A percentile compares a stretch with the other conserved stretches of the same genome.
phyloP scores from a whole-genome alignment of 257 asterid genomes.

The Jaltomata sinuosa region DNA sequence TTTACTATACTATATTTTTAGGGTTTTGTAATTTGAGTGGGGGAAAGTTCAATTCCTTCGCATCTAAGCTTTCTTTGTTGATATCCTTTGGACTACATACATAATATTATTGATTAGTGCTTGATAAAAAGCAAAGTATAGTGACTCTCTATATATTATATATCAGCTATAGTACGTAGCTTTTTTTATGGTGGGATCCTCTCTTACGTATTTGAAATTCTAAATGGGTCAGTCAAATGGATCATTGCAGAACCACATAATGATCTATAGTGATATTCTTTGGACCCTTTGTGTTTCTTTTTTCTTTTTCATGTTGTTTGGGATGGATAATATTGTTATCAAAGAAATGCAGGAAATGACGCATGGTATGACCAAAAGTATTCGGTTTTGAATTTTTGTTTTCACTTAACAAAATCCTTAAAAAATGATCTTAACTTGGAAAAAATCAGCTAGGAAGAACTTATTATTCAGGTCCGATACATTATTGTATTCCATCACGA shows the following conservation, averaged over 20 bases:
- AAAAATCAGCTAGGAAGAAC: too few relatives aligned
- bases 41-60: conserved; percentile 23
- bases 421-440: too few relatives aligned
- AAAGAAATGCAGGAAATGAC: not conserved
- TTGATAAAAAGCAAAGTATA: conserved; percentile 9
- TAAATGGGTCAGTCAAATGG: conserved; percentile 2
- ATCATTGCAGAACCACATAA: not conserved
- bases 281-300: not conserved
- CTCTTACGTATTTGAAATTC: conserved; percentile 5
- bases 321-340: not conserved
- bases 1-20: conserved; percentile 12
- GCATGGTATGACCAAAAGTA: not conserved
- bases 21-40: conserved; percentile 27
- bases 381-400: too few relatives aligned
- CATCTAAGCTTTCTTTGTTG: conserved; percentile 24
- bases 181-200: conserved; percentile 7
- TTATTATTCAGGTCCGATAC: too few relatives aligned
- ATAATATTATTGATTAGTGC: conserved; percentile 12
- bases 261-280: not conserved
- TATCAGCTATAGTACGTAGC: not conserved
- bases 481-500: too few relatives aligned
- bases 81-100: not conserved
- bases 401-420: too few relatives aligned
- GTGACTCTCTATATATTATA: conserved; percentile 18
- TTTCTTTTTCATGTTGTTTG: not conserved